Evolutionary conservation across 2,329 filamentous ascomycete species (phyloP).

Genomic region (Chaetomiaceae sp.): DNA sequence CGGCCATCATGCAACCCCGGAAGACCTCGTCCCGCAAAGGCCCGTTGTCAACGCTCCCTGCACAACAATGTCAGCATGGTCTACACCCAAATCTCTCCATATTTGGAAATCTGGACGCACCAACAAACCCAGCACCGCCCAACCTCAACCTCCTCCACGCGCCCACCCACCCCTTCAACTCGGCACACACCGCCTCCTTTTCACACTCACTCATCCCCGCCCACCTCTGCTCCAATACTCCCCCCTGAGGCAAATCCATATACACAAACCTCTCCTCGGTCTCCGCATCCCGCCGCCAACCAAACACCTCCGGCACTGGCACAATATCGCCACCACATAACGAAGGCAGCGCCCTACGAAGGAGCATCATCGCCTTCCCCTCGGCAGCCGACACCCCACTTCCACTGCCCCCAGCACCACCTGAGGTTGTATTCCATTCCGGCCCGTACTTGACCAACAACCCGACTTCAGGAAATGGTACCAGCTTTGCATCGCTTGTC

Average conservation of each 20-base stretch:
- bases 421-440: background rate
- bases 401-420: background rate
- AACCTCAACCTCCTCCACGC: slow-evolving; percentile 18
- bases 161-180: slow-evolving; percentile 11
- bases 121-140: slow-evolving; percentile 12
- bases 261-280: slow-evolving; percentile 19
- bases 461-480: slow-evolving; percentile 8
- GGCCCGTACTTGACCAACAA: slow-evolving; percentile 18
- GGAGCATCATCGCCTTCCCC: slow-evolving; percentile 15
- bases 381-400: slow-evolving; percentile 5
- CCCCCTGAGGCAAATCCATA: slow-evolving; percentile 13
- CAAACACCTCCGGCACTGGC: slow-evolving; percentile 22
- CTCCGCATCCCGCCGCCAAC: slow-evolving; percentile 19
- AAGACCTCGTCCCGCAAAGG: slow-evolving; percentile 18
- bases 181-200: slow-evolving; percentile 4
- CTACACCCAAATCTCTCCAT: too few species aligned
- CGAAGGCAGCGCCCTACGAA: background rate
- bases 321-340: background rate
- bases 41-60: slow-evolving; percentile 20
- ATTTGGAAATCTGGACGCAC: background rate
- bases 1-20: background rate
- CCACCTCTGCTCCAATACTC: slow-evolving; percentile 13
- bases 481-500: background rate
- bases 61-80: background rate
- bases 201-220: slow-evolving; percentile 9